Evolutionary conservation across 805 yeast species (phyloP).

Genomic region (Metschnikowia santaceciliae): DNA sequence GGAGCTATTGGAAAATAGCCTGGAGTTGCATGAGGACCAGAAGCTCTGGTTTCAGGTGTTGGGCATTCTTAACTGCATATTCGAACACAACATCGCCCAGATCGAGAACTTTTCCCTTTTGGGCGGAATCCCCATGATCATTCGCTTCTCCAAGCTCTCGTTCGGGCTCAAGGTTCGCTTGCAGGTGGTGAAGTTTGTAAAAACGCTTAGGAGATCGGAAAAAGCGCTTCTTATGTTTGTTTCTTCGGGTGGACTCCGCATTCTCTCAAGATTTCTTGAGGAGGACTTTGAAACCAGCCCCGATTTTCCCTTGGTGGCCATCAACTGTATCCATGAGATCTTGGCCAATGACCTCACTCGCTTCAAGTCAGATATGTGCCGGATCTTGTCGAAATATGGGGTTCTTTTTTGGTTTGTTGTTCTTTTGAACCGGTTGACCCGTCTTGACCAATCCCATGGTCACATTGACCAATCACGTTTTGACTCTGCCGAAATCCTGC

Average conservation of each 20-base stretch:
- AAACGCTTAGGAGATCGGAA: conserved; percentile 30
- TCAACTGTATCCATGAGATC: conserved; percentile 33
- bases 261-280: conserved; percentile 43
- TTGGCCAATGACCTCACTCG: conserved; percentile 34
- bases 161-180: conserved; percentile 29
- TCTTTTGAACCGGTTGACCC: conserved; percentile 30
- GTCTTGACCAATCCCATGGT: conserved; percentile 6
- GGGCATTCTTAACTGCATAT: conserved; percentile 32
- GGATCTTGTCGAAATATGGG: conserved; percentile 40
- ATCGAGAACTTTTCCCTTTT: conserved; percentile 40
- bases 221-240: conserved; percentile 38
- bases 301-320: conserved; percentile 33
- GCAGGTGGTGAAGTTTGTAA: conserved; percentile 36
- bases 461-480: not conserved
- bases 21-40: conserved; percentile 27
- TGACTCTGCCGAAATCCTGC: conserved; percentile 5
- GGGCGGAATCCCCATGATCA: conserved; percentile 42
- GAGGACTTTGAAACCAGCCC: conserved; percentile 41
- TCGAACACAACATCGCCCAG: conserved; percentile 26
- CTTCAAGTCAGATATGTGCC: conserved; percentile 40
- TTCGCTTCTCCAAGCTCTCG: conserved; percentile 32
- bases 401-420: conserved; percentile 42
- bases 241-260: conserved; percentile 44
- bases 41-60: conserved; percentile 37
- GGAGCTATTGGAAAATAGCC: conserved; percentile 35